Conservation (phyloP, 139 green algal species). For the Haematococcus lacustris region DNA sequence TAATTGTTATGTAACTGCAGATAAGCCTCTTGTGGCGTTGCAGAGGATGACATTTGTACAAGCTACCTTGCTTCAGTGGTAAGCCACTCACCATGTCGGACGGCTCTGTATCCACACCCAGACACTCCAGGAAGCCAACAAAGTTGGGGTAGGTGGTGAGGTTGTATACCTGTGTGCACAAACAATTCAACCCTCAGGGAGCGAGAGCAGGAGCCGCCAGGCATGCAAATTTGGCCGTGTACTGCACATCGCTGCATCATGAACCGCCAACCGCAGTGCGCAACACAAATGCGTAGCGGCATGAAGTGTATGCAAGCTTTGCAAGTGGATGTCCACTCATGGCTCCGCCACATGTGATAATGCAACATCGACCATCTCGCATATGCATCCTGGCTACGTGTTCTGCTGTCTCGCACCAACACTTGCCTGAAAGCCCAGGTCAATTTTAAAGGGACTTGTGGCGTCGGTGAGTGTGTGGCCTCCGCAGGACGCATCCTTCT, state of each 20-base stretch:
- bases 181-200: neutral
- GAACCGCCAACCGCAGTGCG: neutral
- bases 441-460: conserved; percentile 53
- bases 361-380: too few relatives aligned
- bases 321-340: too few relatives aligned
- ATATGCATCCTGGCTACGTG: too few relatives aligned
- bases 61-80: too few relatives aligned
- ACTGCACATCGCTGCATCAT: neutral
- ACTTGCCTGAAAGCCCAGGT: conserved; percentile 89
- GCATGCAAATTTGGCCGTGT: neutral
- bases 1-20: too few relatives aligned
- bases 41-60: too few relatives aligned
- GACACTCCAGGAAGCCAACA: conserved; percentile 78
- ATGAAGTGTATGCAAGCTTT: too few relatives aligned
- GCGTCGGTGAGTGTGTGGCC: conserved; percentile 87
- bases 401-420: too few relatives aligned
- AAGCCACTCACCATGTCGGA: too few relatives aligned
- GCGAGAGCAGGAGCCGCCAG: neutral
- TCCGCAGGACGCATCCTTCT: conserved; percentile 68
- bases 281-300: too few relatives aligned
- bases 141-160: conserved; percentile 94
- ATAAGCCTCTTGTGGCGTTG: too few relatives aligned
- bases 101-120: conserved; percentile 80
- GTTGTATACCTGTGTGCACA: conserved; percentile 74
- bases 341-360: too few relatives aligned